Evolutionary conservation across 495 filamentous ascomycete genomes (phyloP).

Genomic region (Neurospora sublineolata): DNA sequence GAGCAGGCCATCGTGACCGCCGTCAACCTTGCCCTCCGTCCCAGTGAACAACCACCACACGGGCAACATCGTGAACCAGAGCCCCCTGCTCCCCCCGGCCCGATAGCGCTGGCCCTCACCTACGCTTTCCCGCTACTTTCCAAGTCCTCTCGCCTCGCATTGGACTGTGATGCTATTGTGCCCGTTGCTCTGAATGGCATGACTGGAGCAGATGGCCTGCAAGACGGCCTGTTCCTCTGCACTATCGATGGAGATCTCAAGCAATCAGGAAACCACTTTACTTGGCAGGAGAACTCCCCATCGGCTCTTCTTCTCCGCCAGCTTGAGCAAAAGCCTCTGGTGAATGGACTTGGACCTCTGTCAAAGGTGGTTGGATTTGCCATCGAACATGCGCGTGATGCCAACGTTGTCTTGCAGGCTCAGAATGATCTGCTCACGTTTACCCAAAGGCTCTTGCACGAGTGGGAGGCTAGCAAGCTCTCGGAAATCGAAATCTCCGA

Average conservation of each 20-base stretch:
- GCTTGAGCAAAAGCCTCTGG: slow-evolving; percentile 55
- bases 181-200: slow-evolving; percentile 58
- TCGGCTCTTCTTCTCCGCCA: slow-evolving; percentile 46
- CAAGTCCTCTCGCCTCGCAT: slow-evolving; percentile 36
- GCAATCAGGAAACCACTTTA: slow-evolving; percentile 52
- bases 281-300: slow-evolving; percentile 53
- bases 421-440: slow-evolving; percentile 67
- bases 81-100: slow-evolving; percentile 44
- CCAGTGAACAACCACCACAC: background rate
- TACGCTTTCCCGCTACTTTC: slow-evolving; percentile 68
- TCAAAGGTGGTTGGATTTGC: slow-evolving; percentile 66
- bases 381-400: slow-evolving; percentile 52
- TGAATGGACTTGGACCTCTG: slow-evolving; percentile 66
- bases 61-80: slow-evolving; percentile 29
- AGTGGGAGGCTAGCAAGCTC: slow-evolving; percentile 78
- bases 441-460: slow-evolving; percentile 54
- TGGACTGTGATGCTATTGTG: slow-evolving; percentile 69
- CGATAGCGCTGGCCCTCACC: slow-evolving; percentile 63
- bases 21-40: slow-evolving; percentile 56
- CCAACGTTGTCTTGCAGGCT: slow-evolving; percentile 48
- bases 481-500: slow-evolving; percentile 72
- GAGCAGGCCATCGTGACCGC: slow-evolving; percentile 70
- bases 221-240: slow-evolving; percentile 71
- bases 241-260: slow-evolving; percentile 66
- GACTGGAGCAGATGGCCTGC: slow-evolving; percentile 60